Evolutionary conservation across 495 filamentous ascomycete genomes (phyloP), one percentile per base, ranked within the genome.

Genomic region (Penicillium ochrochloron): DNA sequence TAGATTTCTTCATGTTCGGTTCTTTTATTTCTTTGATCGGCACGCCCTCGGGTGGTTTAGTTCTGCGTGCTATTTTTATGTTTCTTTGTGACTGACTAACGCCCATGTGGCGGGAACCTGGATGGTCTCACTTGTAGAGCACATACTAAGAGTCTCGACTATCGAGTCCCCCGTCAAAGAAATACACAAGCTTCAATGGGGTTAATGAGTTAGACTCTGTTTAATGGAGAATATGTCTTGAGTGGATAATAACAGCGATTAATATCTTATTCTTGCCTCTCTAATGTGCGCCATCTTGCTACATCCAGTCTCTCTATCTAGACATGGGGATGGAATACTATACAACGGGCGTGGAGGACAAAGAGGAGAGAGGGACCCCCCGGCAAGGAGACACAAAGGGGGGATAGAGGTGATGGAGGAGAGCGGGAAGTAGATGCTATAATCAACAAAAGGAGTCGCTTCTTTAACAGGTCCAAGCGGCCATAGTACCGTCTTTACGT

Each of bases 391-490:
- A 31, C 54, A 57, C 54, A 60, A 48, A 59, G 62, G 35, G 53
- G n/a, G 42, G 33, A 41, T 56, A 54, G 62, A 46, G 59, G 42
- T 56, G 61, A 33, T 25, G 52, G 41, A 35, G 39, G 34, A 25
- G 31, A 25, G 29, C 34, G 10, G 29, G 34, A 37, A 37, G 17
- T 14, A 56, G 25, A 12, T 31, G 14, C 48, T 31, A 31, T 27
- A 15, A 52, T 21, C 44, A 33, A 31, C 25, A 52, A 31, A 52
- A 15, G 25, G 51, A 53, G 53, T 25, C 44, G 48, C 21, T 44
- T 27, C 19, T 65, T 73, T 73, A 96, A 73, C 92, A 97, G 15
- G 91, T 90, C 96, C 95, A 98, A 46, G 96, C 91, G 21, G 92
- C 95, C 23, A 98, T 88, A 58, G 92, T 81, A 55, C 95, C 95